Conservation (phyloP, 345 rosid genomes). For the Eutrema heterophyllum region DNA sequence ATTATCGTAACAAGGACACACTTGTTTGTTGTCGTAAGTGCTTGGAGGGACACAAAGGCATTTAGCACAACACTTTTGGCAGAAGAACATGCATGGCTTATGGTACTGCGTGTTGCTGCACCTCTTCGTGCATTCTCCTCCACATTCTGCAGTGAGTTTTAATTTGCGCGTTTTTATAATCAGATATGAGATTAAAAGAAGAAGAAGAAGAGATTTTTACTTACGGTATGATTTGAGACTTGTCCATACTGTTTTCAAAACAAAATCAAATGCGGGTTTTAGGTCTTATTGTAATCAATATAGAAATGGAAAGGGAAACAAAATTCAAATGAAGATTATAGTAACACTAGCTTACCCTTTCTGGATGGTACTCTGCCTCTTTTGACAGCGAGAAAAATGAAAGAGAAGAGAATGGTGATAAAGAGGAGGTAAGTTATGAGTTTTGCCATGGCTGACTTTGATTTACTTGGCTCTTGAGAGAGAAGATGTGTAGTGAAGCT, state of each 20-base stretch:
- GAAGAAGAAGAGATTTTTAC: background rate
- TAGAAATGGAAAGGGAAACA: background rate
- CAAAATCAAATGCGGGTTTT: background rate
- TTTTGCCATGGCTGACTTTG: conserved; percentile 27
- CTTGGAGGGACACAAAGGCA: conserved; percentile 88
- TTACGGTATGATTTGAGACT: conserved; percentile 49
- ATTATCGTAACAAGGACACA: conserved; percentile 72
- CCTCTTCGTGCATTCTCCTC: conserved; percentile 62
- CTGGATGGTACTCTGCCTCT: conserved; percentile 34
- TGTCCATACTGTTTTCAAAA: conserved; percentile 48
- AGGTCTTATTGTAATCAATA: background rate
- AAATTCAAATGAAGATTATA: background rate
- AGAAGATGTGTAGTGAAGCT: conserved; percentile 18
- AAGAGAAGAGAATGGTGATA: conserved; percentile 23
- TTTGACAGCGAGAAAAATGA: conserved; percentile 31
- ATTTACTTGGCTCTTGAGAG: background rate
- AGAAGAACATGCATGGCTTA: conserved; percentile 74
- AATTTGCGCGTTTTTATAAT: background rate
- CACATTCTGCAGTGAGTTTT: conserved; percentile 14
- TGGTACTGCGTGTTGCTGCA: conserved; percentile 58
- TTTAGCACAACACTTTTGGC: conserved; percentile 65
- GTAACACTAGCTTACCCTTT: conserved; percentile 31
- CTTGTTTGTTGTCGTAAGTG: conserved; percentile 54
- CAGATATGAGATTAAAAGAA: background rate
- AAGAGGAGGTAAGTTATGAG: conserved; percentile 25